Percentiles rank a stretch among this genome's conserved stretches.
phyloP scores from a whole-genome alignment of 768 basidiomycete genomes.

The Xerocomellus amylosporus region DNA sequence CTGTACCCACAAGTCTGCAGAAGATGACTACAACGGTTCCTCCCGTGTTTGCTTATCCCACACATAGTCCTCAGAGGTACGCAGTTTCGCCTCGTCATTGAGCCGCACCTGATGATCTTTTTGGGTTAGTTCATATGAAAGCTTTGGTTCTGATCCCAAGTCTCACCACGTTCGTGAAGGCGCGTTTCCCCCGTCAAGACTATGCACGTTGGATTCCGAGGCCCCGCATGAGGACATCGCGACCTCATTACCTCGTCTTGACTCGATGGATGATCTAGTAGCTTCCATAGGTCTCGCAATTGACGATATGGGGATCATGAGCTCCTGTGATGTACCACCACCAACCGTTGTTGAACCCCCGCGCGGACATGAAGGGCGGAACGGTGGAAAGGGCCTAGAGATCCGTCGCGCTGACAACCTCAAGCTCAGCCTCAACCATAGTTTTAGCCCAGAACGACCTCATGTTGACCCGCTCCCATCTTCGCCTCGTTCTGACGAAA shows the following conservation, averaged over 20 bases:
- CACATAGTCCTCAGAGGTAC: constrained; percentile 20
- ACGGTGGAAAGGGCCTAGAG: constrained; percentile 27
- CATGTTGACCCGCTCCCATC: constrained; percentile 7
- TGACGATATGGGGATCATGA: constrained; percentile 38
- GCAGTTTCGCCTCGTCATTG: not conserved
- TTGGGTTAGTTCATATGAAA: constrained; percentile 25
- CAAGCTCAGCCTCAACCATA: constrained; percentile 1
- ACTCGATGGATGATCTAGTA: constrained; percentile 39
- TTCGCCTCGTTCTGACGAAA: constrained; percentile 24
- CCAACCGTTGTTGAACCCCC: constrained; percentile 41
- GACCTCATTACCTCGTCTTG: constrained; percentile 23
- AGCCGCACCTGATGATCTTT: not conserved
- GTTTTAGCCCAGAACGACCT: constrained; percentile 14
- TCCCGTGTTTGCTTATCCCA: not conserved
- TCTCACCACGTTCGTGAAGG: constrained; percentile 53
- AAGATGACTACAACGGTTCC: constrained; percentile 11
- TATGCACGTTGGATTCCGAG: constrained; percentile 27
- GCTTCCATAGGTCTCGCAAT: constrained; percentile 38
- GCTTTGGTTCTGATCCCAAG: constrained; percentile 9
- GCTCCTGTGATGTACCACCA: constrained; percentile 34
- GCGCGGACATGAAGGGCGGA: constrained; percentile 32
- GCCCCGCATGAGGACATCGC: constrained; percentile 18
- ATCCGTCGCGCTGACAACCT: constrained; percentile 29
- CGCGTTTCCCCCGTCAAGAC: constrained; percentile 55
- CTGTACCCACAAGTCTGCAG: constrained; percentile 29